A percentile compares a stretch with the other conserved stretches of the same genome.
These are phyloP conservation scores for Fusarium staphyleae DNA, from an alignment of 2,329 filamentous ascomycete genomes.

Conservation along the genomic window DNA sequence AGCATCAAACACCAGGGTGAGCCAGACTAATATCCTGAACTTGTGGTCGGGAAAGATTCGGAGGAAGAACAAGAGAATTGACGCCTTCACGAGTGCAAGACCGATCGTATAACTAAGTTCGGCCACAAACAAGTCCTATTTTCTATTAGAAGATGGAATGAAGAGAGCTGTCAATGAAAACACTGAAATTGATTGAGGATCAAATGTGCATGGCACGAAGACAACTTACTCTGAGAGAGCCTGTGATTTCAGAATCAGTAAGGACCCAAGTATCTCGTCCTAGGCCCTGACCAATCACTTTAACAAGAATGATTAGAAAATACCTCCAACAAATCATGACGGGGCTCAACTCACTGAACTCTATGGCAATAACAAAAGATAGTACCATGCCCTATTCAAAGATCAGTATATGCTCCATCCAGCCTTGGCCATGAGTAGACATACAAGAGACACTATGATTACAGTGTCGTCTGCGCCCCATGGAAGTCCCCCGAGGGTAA, in stretches of 20 bases:
- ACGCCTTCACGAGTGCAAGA: not conserved
- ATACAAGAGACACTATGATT: not conserved
- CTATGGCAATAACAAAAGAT: not conserved
- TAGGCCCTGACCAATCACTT: not conserved
- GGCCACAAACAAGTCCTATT: not conserved
- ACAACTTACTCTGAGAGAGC: not conserved
- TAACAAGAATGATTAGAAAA: not conserved
- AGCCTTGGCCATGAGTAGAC: not conserved
- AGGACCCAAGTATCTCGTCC: not conserved
- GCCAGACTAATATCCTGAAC: not conserved
- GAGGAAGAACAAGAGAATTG: constrained; percentile 8
- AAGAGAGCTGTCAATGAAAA: no score
- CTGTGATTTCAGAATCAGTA: not conserved
- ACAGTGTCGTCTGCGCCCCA: constrained; percentile 5
- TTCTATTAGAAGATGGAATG: not conserved
- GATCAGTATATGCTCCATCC: not conserved
- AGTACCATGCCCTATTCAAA: not conserved
- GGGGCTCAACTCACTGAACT: not conserved
- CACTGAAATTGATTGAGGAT: not conserved
- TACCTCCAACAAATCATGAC: not conserved
- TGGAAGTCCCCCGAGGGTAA: not conserved
- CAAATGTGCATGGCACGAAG: no score
- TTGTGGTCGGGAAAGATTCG: not conserved
- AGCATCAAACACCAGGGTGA: not conserved
- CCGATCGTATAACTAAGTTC: not conserved